Evolutionary conservation across 1,284 basidiomycete genomes (phyloP).

Genomic region (Singerocomus rubriflavus): DNA sequence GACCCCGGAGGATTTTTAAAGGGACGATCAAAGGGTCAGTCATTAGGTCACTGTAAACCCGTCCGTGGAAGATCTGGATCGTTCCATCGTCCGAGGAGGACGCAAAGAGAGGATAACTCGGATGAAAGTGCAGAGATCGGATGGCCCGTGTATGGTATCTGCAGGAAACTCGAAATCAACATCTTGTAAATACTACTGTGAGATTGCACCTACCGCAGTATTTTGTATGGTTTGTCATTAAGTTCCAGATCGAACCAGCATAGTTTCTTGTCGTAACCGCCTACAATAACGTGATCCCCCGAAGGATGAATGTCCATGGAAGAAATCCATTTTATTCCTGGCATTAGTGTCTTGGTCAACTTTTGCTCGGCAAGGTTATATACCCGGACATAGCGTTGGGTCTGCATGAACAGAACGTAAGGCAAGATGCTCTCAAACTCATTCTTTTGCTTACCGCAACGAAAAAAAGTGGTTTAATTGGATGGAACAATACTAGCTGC

Average conservation of each 20-base stretch:
- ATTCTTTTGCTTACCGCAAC: slow-evolving; percentile 71
- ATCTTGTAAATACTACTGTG: not conserved
- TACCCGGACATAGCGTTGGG: slow-evolving; percentile 93
- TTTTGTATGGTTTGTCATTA: slow-evolving; percentile 94
- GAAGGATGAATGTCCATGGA: slow-evolving; percentile 94
- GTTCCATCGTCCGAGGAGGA: slow-evolving; percentile 96
- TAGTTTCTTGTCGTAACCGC: slow-evolving; percentile 95
- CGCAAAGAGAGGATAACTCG: slow-evolving; percentile 93
- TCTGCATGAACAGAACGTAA: slow-evolving; percentile 44
- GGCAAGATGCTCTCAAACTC: slow-evolving; percentile 3
- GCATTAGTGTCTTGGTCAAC: slow-evolving; percentile 87
- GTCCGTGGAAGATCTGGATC: slow-evolving; percentile 95
- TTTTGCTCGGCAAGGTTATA: slow-evolving; percentile 96
- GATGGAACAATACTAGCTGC: slow-evolving; percentile 94
- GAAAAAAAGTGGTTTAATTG: slow-evolving; percentile 92
- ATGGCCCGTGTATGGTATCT: slow-evolving; percentile 95
- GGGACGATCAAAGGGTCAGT: slow-evolving; percentile 97
- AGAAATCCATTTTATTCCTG: slow-evolving; percentile 96
- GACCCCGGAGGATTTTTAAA: slow-evolving; percentile 92
- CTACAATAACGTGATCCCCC: slow-evolving; percentile 95
- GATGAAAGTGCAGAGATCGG: slow-evolving; percentile 88
- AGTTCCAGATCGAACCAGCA: slow-evolving; percentile 99
- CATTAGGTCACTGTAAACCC: slow-evolving; percentile 92
- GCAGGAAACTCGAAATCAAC: slow-evolving; percentile 19
- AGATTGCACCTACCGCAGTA: slow-evolving; percentile 63